phyloP scores from a whole-genome alignment of 768 basidiomycete genomes.

The Calocybe cyanea region DNA sequence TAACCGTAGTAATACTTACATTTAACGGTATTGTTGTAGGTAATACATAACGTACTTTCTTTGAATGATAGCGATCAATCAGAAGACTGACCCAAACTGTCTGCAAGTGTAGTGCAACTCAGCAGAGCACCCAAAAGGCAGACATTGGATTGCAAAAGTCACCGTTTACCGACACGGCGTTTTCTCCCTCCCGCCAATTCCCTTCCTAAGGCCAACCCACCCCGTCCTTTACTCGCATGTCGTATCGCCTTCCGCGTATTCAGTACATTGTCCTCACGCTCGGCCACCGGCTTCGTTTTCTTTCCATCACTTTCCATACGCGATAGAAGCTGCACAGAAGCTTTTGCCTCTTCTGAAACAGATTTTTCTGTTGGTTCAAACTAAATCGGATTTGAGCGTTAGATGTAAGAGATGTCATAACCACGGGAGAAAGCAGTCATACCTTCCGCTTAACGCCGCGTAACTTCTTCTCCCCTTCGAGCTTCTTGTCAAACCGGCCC shows the following conservation, averaged over 20 bases:
- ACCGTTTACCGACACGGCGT: constrained; percentile 20
- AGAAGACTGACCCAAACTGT: no score
- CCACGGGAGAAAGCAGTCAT: constrained; percentile 13
- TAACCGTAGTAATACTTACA: no score
- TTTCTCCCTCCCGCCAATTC: constrained; percentile 27
- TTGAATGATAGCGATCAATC: no score
- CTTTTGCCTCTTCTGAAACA: constrained; percentile 61
- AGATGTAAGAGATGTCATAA: neutral
- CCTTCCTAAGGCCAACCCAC: constrained; percentile 54
- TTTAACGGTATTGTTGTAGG: no score
- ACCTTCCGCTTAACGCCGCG: constrained; percentile 93
- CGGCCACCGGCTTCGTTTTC: constrained; percentile 48
- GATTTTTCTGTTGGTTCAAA: constrained; percentile 82
- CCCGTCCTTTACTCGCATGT: constrained; percentile 65
- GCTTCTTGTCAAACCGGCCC: constrained; percentile 87
- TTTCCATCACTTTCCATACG: constrained; percentile 72
- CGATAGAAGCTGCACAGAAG: constrained; percentile 71
- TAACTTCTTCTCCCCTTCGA: constrained; percentile 89
- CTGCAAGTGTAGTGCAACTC: no score
- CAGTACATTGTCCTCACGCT: constrained; percentile 52
- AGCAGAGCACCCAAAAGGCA: neutral
- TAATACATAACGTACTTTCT: no score
- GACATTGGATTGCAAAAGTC: constrained; percentile 18
- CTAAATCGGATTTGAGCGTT: constrained; percentile 32
- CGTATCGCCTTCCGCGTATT: constrained; percentile 90